Conservation (phyloP, 352 stramenopile species). For the Phytophthora cryptogea region DNA sequence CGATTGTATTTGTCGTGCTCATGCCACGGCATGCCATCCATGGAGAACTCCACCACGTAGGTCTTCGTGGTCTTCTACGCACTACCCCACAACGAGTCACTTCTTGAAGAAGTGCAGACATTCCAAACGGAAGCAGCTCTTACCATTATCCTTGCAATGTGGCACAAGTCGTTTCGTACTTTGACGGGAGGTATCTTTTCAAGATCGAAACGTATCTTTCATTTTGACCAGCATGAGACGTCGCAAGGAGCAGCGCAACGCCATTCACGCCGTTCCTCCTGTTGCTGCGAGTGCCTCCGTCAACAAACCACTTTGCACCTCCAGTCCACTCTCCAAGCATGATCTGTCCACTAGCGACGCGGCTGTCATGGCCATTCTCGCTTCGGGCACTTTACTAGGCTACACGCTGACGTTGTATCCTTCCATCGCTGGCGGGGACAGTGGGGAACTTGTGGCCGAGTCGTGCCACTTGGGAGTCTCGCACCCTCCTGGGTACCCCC, state of each 20-base stretch:
- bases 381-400: constrained; percentile 42
- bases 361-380: constrained; percentile 14
- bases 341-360: constrained; percentile 16
- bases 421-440: constrained; percentile 90
- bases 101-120: too few relatives aligned
- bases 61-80: too few relatives aligned
- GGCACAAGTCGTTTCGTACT: too few relatives aligned
- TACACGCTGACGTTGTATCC: constrained; percentile 86
- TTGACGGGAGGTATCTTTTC: constrained; percentile 20
- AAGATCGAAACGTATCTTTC: constrained; percentile 1
- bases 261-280: constrained; percentile 17
- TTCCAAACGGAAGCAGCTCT: too few relatives aligned
- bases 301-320: background rate
- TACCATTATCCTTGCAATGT: too few relatives aligned
- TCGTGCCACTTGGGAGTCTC: constrained; percentile 92
- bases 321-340: background rate
- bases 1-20: too few relatives aligned
- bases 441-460: constrained; percentile 94
- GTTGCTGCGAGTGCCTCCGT: background rate
- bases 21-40: too few relatives aligned
- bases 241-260: constrained; percentile 19
- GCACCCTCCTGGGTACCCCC: constrained; percentile 94
- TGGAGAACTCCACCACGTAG: too few relatives aligned
- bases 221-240: constrained; percentile 34
- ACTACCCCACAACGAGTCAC: too few relatives aligned